Percentiles rank a stretch among this genome's conserved stretches.
These are phyloP conservation scores for Stephanodiscus triporus DNA, from an alignment of 108 stramenopile species.

Conservation along the genomic window DNA sequence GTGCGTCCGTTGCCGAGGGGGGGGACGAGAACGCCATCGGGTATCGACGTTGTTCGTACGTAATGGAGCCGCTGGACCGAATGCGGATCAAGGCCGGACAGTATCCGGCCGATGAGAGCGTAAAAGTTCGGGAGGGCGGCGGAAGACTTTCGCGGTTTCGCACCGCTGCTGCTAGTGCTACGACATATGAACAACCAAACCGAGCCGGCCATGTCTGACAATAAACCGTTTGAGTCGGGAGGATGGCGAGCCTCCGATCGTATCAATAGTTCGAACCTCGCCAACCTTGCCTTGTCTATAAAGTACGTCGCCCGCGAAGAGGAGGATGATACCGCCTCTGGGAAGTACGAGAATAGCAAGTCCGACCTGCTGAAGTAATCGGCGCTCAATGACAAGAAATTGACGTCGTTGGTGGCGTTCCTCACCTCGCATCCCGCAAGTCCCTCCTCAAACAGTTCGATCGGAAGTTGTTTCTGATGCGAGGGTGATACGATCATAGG, in stretches of 20 bases:
- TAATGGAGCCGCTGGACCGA: constrained; percentile 25
- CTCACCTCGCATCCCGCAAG: constrained; percentile 38
- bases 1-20: constrained; percentile 32
- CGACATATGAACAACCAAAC: constrained; percentile 42
- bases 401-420: constrained; percentile 5
- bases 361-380: constrained; percentile 37
- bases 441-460: constrained; percentile 50
- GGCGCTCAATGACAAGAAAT: constrained; percentile 3
- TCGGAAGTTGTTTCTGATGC: constrained; percentile 12
- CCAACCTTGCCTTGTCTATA: constrained; percentile 23
- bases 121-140: constrained; percentile 15
- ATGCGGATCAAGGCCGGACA: constrained; percentile 23
- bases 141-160: not conserved
- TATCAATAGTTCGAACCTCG: constrained; percentile 37
- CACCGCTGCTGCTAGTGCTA: not conserved
- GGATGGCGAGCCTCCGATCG: constrained; percentile 22
- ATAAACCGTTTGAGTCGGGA: constrained; percentile 2
- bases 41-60: constrained; percentile 23
- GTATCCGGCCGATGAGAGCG: constrained; percentile 35
- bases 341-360: constrained; percentile 46
- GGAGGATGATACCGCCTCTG: constrained; percentile 18
- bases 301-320: constrained; percentile 20
- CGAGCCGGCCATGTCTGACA: constrained; percentile 33
- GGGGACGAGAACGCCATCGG: constrained; percentile 29
- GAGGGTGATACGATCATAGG: constrained; percentile 14